Base-by-base conservation (phyloP, 1,284 basidiomycete genomes). In the Mycena sp. region DNA sequence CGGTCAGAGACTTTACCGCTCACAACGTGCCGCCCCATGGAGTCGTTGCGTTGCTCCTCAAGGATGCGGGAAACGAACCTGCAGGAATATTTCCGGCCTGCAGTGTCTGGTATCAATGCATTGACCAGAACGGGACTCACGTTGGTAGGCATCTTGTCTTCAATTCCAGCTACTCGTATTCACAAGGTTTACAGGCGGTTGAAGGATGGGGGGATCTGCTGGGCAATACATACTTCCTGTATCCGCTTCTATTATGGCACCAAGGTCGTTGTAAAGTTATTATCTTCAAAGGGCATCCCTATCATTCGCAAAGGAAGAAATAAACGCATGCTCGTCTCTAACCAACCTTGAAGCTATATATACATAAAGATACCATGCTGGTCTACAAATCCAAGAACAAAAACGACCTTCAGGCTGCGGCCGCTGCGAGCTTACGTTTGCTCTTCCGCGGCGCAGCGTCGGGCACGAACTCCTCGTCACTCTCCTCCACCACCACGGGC, bases 51-150 rank as follows among this genome's bases (percentile, higher is more conserved):
- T 70, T 91, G 16, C 76, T 91, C 38, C 75, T 91, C 49, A 83
- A 81, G 64, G 90, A 91, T 69, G 86, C 82, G 4, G 89, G 87
- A 0, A 77, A 90, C 60, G 89, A 91, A 69, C 89, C 89, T 7
- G 78, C 69, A 21, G 86, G 82, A 1, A 74, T 77, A 9, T 73
- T 79, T 71, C 85, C 85, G 4, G 32, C 32, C 32, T 35, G 32
- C 32, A 35, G 32, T 80, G 79, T 50, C 28, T n/a, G 28, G 48
- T 17, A 21, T 6, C 29, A 32, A 37, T 86, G 80, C 59, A 78
- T 69, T 64, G 74, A 72, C 48, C 59, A 80, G 70, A 76, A 82
- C 62, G 80, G 80, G 7, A 80, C 77, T n/a, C 64, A 16, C 11
- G 21, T 43, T 44, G 41, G 41, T 25, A 7, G n/a, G 41, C n/a